Conservation (phyloP, 1,139 yeast species). For the Nakaseomyces uthaithaninus region DNA sequence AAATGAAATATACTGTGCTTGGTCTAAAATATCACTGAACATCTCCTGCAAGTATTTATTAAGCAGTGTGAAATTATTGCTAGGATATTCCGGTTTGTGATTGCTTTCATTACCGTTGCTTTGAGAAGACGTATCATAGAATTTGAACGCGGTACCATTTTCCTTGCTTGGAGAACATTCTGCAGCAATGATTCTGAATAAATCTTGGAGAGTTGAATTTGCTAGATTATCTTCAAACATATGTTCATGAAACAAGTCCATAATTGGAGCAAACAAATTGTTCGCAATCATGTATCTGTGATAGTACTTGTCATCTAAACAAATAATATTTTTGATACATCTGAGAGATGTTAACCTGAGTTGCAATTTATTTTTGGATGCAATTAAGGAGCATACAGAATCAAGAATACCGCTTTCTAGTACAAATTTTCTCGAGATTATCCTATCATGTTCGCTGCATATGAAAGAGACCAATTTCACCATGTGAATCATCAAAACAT, state of each 20-base stretch:
- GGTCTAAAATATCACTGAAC: slow-evolving; percentile 36
- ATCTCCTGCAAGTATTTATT: slow-evolving; percentile 44
- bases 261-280: slow-evolving; percentile 44
- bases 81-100: slow-evolving; percentile 1
- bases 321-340: slow-evolving; percentile 51
- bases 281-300: slow-evolving; percentile 49
- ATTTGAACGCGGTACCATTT: slow-evolving; percentile 12
- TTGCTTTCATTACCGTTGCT: background rate
- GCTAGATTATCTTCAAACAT: slow-evolving; percentile 53
- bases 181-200: slow-evolving; percentile 47
- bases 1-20: slow-evolving; percentile 32
- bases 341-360: slow-evolving; percentile 59
- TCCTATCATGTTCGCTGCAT: slow-evolving; percentile 51
- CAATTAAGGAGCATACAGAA: slow-evolving; percentile 45
- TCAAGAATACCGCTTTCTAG: slow-evolving; percentile 46
- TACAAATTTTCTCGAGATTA: slow-evolving; percentile 52
- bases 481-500: slow-evolving; percentile 49
- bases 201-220: slow-evolving; percentile 68
- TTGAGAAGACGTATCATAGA: background rate
- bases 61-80: slow-evolving; percentile 40
- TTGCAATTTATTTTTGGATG: slow-evolving; percentile 38
- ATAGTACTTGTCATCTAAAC: slow-evolving; percentile 55
- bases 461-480: slow-evolving; percentile 67
- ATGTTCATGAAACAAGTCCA: slow-evolving; percentile 45
- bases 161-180: slow-evolving; percentile 18